Evolutionary conservation across 306 rosid genomes (phyloP).

Genomic region (Vigna reflexopilosa): DNA sequence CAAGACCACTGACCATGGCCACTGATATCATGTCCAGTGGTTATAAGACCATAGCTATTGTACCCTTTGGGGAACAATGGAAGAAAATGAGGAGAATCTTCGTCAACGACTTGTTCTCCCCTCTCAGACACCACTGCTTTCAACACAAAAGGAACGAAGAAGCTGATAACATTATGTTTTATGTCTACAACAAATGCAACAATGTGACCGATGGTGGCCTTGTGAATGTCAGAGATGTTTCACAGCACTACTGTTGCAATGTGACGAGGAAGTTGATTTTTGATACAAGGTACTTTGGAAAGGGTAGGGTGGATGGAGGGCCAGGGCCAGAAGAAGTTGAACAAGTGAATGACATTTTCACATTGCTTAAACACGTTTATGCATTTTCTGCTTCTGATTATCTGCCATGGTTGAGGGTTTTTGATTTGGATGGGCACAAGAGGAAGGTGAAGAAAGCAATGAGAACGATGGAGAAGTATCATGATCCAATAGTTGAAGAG

Average conservation of each 20-base stretch:
- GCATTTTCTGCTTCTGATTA: slow-evolving; percentile 51
- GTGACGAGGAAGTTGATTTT: slow-evolving; percentile 48
- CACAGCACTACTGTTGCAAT: slow-evolving; percentile 45
- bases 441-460: neutral
- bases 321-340: slow-evolving; percentile 41
- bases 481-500: neutral
- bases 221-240: slow-evolving; percentile 31
- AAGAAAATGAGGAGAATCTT: slow-evolving; percentile 46
- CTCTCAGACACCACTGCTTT: slow-evolving; percentile 18
- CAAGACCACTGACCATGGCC: slow-evolving; percentile 39
- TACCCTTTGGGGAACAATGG: slow-evolving; percentile 37
- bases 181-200: slow-evolving; percentile 28
- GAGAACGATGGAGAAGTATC: neutral
- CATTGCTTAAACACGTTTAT: slow-evolving; percentile 37
- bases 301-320: slow-evolving; percentile 42
- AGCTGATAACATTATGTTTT: slow-evolving; percentile 45
- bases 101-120: neutral
- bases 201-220: neutral
- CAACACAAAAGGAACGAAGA: slow-evolving; percentile 36
- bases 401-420: neutral
- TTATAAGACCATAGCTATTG: neutral
- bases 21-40: slow-evolving; percentile 35
- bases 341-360: slow-evolving; percentile 33
- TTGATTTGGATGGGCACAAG: slow-evolving; percentile 24
- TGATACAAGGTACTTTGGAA: slow-evolving; percentile 49